Evolutionary conservation across 73 alveolate species (phyloP).

Genomic region (Durusdinium trenchii): DNA sequence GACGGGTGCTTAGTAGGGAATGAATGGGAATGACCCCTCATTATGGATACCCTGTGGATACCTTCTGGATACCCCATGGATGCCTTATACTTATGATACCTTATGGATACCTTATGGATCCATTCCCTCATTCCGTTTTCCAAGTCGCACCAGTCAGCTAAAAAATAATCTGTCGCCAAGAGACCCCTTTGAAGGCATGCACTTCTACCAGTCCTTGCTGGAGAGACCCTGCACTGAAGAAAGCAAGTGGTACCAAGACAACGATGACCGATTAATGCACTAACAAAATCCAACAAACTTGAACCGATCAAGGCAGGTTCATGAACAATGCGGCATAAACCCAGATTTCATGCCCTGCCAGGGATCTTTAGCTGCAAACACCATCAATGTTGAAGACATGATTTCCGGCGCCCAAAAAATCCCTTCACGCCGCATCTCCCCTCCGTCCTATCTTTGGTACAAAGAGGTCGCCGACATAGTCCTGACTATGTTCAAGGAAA

Average conservation of each 20-base stretch:
- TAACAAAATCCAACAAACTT: background rate
- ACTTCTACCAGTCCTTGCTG: constrained; percentile 40
- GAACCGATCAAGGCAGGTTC: no score
- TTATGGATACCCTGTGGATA: no score
- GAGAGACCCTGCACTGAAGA: background rate
- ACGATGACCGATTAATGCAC: background rate
- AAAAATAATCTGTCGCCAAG: no score
- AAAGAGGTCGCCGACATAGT: constrained; percentile 73
- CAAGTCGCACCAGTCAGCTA: no score
- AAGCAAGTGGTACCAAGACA: background rate
- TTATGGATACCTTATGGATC: no score
- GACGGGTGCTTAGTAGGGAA: no score
- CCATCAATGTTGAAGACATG: background rate
- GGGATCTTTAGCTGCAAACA: background rate
- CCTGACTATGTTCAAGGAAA: no score
- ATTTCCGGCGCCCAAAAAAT: background rate
- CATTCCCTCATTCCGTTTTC: no score
- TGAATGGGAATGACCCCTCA: no score
- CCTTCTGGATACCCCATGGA: no score
- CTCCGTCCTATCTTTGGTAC: constrained; percentile 92
- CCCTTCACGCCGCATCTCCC: background rate
- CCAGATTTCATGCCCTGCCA: background rate
- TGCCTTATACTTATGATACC: no score
- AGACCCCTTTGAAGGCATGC: constrained; percentile 43
- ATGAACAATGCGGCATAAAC: no score